A percentile compares a stretch with the other conserved stretches of the same genome.
These are phyloP conservation scores for Scytalidium lignicola DNA, from an alignment of 2,329 filamentous ascomycete genomes.

Conservation along the genomic window DNA sequence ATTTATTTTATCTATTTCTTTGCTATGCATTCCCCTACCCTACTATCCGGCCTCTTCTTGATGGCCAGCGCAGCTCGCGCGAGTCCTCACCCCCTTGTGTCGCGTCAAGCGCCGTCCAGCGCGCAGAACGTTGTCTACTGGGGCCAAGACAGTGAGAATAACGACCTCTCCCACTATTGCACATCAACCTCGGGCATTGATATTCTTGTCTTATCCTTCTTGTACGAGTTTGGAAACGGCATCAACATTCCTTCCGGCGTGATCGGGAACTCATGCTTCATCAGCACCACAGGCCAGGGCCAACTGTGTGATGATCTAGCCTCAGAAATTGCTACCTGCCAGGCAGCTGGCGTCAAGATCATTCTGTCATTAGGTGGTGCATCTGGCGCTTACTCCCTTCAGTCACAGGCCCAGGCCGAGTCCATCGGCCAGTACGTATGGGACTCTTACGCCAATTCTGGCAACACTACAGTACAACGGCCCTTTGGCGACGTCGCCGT, in stretches of 20 bases:
- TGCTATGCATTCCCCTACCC: constrained; percentile 5
- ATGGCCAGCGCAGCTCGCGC: constrained; percentile 1
- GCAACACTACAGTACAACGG: constrained; percentile 27
- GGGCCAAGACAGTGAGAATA: constrained; percentile 23
- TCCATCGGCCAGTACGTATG: constrained; percentile 39
- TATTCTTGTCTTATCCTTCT: constrained; percentile 38
- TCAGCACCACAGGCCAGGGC: constrained; percentile 29
- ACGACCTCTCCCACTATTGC: constrained; percentile 35
- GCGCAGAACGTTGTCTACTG: constrained; percentile 31
- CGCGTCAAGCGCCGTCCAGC: constrained; percentile 7
- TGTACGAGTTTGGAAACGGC: constrained; percentile 34
- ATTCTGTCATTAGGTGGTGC: constrained; percentile 41
- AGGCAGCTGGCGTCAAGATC: constrained; percentile 37
- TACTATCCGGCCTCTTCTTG: constrained; percentile 3
- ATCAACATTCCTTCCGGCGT: constrained; percentile 33
- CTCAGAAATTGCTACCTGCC: constrained; percentile 38
- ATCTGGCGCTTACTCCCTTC: constrained; percentile 29
- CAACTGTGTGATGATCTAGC: constrained; percentile 34
- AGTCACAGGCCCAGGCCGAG: constrained; percentile 32
- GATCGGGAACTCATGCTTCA: constrained; percentile 34
- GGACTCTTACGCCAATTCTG: constrained; percentile 38
- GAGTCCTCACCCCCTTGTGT: neutral
- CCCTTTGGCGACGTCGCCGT: constrained; percentile 43
- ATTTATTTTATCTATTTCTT: neutral
- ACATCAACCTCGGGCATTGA: constrained; percentile 33